Percentiles rank a stretch among this genome's conserved stretches.
Conservation (phyloP, 139 green algal species). For the Pedinophyceae sp. region DNA sequence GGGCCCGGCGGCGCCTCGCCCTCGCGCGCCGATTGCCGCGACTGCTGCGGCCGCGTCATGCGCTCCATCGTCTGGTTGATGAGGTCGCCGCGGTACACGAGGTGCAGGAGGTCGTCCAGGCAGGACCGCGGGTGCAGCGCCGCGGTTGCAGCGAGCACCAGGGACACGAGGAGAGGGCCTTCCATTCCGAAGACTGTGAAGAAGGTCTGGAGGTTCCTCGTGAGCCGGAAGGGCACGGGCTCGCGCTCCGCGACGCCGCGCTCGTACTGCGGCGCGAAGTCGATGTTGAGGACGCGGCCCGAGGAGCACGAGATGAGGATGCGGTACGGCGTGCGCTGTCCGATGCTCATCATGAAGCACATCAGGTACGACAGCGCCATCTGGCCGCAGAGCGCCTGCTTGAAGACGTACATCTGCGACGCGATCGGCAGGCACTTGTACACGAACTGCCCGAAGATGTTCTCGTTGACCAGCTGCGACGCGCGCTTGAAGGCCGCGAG, state of each 20-base stretch:
- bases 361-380: conserved; percentile 67
- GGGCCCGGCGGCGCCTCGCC: too few species aligned
- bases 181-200: conserved; percentile 91
- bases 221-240: conserved; percentile 90
- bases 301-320: conserved; percentile 73
- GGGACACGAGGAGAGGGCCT: conserved; percentile 24
- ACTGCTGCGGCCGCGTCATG: too few species aligned
- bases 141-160: conserved; percentile 19
- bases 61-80: too few species aligned
- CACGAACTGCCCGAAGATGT: conserved; percentile 87
- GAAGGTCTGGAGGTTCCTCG: conserved; percentile 87
- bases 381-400: conserved; percentile 72
- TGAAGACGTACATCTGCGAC: conserved; percentile 86
- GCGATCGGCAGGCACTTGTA: conserved; percentile 86
- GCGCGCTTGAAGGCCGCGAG: conserved; percentile 38
- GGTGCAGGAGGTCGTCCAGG: background rate
- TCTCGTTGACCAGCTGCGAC: conserved; percentile 64
- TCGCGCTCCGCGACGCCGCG: conserved; percentile 23
- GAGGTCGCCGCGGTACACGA: background rate
- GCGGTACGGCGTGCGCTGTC: conserved; percentile 69
- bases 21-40: too few species aligned
- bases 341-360: conserved; percentile 68
- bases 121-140: background rate
- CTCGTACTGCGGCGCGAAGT: background rate
- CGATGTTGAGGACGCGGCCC: conserved; percentile 39